These are phyloP conservation scores for Posidonia australis DNA, from an alignment of 106 monocot genomes.

Conservation along the genomic window DNA sequence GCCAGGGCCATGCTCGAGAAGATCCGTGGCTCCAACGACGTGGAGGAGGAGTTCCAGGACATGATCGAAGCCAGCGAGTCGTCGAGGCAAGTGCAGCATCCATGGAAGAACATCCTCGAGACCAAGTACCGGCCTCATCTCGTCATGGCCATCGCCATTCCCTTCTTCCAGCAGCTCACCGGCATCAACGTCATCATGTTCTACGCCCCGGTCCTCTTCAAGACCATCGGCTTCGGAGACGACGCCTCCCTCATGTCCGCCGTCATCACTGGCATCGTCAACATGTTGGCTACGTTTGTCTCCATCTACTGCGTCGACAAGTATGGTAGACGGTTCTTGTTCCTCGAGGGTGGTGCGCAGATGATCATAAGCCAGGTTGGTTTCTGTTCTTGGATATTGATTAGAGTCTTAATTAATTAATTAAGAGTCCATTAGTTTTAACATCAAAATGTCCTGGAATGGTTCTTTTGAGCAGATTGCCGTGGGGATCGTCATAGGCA, in stretches of 20 bases:
- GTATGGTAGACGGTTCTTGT: too few species aligned
- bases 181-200: constrained; percentile 44
- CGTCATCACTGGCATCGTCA: constrained; percentile 23
- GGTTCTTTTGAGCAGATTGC: too few species aligned
- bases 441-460: too few species aligned
- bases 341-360: too few species aligned
- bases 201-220: constrained; percentile 36
- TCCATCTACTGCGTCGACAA: too few species aligned
- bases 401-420: too few species aligned
- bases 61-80: not conserved
- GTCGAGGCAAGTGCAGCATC: constrained; percentile 12
- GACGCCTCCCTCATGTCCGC: constrained; percentile 29
- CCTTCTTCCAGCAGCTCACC: constrained; percentile 35
- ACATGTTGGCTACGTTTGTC: too few species aligned
- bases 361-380: too few species aligned
- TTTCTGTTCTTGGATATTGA: too few species aligned
- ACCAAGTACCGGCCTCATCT: constrained; percentile 27
- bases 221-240: constrained; percentile 28
- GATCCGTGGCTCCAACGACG: constrained; percentile 3
- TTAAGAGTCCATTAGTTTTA: too few species aligned
- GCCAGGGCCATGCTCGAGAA: constrained; percentile 6
- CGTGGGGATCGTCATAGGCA: too few species aligned
- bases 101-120: constrained; percentile 26
- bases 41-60: not conserved
- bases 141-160: constrained; percentile 27